Conservation (phyloP, 2,329 filamentous ascomycete species). For the Amesomyces nigricolor region DNA sequence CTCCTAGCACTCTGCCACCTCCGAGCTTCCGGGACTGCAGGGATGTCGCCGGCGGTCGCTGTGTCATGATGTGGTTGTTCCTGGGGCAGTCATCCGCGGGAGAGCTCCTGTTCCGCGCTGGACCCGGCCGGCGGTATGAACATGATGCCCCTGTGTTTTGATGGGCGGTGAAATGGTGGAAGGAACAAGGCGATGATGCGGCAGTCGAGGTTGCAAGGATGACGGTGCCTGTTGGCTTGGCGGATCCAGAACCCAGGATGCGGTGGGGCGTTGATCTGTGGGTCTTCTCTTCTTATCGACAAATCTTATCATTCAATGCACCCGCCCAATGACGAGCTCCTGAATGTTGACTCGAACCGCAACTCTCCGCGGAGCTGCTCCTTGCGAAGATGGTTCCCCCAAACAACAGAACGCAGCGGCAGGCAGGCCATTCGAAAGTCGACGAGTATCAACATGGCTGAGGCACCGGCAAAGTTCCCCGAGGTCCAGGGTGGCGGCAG, state of each 20-base stretch:
- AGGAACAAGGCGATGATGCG: not conserved
- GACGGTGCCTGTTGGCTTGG: slow-evolving; percentile 8
- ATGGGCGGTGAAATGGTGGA: not conserved
- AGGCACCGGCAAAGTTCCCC: slow-evolving; percentile 52
- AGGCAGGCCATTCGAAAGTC: not conserved
- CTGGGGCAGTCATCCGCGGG: not conserved
- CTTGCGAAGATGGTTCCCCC: slow-evolving; percentile 4
- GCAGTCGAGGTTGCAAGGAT: slow-evolving; percentile 2
- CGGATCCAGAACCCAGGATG: not conserved
- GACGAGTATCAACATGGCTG: slow-evolving; percentile 26
- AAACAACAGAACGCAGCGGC: not conserved
- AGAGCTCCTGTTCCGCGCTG: slow-evolving; percentile 1
- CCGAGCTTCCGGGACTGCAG: slow-evolving; percentile 87
- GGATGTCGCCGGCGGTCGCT: slow-evolving; percentile 16
- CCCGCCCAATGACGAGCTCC: slow-evolving; percentile 8
- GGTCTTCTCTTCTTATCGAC: slow-evolving; percentile 9
- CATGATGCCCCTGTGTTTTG: slow-evolving; percentile 1
- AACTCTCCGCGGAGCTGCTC: not conserved
- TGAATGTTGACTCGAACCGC: not conserved
- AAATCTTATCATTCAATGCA: not conserved
- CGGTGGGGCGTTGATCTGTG: not conserved
- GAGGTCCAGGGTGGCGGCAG: slow-evolving; percentile 85
- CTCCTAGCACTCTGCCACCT: slow-evolving; percentile 86
- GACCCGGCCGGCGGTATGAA: not conserved
- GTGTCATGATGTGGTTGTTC: not conserved